Base-by-base conservation (phyloP, 495 filamentous ascomycete genomes). In the Aspergillus panamensis region DNA sequence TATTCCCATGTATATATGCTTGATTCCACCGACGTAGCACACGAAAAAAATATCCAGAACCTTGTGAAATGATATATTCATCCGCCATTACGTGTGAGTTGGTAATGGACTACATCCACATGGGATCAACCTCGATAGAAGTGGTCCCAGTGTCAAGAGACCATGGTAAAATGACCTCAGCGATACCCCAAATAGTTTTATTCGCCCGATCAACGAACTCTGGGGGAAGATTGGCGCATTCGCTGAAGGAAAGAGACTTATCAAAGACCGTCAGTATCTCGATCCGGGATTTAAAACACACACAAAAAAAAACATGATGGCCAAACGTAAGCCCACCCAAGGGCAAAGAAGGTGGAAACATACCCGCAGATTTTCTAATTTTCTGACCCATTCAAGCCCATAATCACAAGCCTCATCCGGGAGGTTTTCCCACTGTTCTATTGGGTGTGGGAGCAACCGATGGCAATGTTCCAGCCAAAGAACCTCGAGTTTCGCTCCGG, bases 221-320 rank as follows among this genome's bases (percentile, higher is more conserved):
- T 29, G 69, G 53, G 10, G 72, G 60, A 25, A 74, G 39, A 33
- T 65, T 64, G 25, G 57, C 51, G 53, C 70, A 73, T 51, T 69
- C 65, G 42, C 63, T 66, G 20, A 76, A 65, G 30, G 68, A 73
- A 6, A 76, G 48, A 17, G 68, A 72, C 73, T 74, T 20, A 5
- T 37, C 29, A 37, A 16, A 39, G 19, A 17, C 12, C 10, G 21
- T 51, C 29, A 59, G 51, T 25, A 44, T 52, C n/a, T 16, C 20
- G 25, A 25, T 25, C 25, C 25, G 25, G 25, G 25, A 25, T 25
- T 25, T 25, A 25, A 25, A 25, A 25, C 2, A 25, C 2, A 25
- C 10, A 47, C 19, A 31, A 19, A 20, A 3, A 37, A 25, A 32
- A 16, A 8, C 12, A 40, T 12, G 17, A 42, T 32, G 13, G 14